Conservation (phyloP, 257 asterid genomes). For the Plantago major region DNA sequence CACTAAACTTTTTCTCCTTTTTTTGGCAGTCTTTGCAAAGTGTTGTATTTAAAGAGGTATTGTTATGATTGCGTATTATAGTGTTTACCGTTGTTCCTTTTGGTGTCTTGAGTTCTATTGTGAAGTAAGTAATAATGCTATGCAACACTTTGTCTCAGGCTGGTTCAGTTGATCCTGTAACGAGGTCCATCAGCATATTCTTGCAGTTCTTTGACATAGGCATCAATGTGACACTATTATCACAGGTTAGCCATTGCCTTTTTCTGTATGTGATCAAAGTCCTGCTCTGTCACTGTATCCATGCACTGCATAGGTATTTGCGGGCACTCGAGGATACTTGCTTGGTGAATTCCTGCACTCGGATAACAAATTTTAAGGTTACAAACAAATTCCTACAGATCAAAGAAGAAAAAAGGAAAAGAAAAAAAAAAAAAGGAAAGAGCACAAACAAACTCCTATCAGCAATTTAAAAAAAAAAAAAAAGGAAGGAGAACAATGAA, state of each 20-base stretch:
- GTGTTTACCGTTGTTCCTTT: constrained; percentile 12
- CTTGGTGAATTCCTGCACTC: too few species aligned
- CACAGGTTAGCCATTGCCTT: constrained; percentile 61
- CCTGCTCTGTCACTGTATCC: too few species aligned
- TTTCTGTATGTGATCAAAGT: neutral
- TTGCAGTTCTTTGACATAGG: constrained; percentile 96
- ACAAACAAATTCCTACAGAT: too few species aligned
- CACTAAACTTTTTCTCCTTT: constrained; percentile 21
- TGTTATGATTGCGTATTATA: constrained; percentile 8
- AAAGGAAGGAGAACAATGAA: too few species aligned
- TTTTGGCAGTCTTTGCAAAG: constrained; percentile 88
- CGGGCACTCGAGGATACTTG: too few species aligned
- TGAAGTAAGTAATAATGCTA: constrained; percentile 17
- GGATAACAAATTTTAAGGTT: too few species aligned
- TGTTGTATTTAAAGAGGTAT: constrained; percentile 95
- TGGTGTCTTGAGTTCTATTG: constrained; percentile 15
- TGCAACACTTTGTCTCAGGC: constrained; percentile 46
- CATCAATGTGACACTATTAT: constrained; percentile 74
- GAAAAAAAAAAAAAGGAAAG: too few species aligned
- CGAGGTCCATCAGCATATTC: constrained; percentile 85
- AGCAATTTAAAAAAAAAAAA: too few species aligned
- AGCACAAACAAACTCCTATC: neutral
- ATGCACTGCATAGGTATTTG: too few species aligned
- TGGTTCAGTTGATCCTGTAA: constrained; percentile 96
- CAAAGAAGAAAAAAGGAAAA: too few species aligned